phyloP scores from a whole-genome alignment of 345 rosid species.

The Hibiscus tridactylites region DNA sequence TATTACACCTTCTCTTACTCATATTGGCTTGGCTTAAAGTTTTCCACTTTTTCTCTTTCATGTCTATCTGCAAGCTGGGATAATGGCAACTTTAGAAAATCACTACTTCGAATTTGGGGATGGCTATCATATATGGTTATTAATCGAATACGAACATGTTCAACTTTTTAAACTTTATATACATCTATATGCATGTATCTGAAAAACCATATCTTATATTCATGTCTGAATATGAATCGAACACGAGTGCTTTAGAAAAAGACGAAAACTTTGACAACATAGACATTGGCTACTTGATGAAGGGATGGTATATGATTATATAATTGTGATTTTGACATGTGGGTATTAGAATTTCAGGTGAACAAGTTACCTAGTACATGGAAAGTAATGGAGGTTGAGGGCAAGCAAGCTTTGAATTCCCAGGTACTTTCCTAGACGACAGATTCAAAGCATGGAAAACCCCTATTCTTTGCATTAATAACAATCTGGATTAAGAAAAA shows the following conservation, averaged over 20 bases:
- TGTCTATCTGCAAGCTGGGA: constrained; percentile 8
- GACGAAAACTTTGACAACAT: not conserved
- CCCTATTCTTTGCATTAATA: constrained; percentile 26
- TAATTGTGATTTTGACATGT: constrained; percentile 37
- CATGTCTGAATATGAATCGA: not conserved
- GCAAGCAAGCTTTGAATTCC: constrained; percentile 24
- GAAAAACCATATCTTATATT: not conserved
- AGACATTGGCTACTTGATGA: constrained; percentile 9
- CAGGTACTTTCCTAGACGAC: constrained; percentile 15
- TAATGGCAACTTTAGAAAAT: constrained; percentile 8
- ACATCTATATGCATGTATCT: no score
- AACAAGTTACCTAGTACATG: constrained; percentile 58
- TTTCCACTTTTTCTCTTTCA: not conserved
- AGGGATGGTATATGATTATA: not conserved
- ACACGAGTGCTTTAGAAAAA: not conserved
- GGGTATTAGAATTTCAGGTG: constrained; percentile 46
- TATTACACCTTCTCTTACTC: not conserved
- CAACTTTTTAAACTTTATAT: no score
- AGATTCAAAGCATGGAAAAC: constrained; percentile 35
- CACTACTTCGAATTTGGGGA: not conserved
- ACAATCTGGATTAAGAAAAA: constrained; percentile 16
- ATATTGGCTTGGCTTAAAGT: constrained; percentile 7
- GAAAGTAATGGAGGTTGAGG: constrained; percentile 21
- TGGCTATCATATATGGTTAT: not conserved
- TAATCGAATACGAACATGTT: not conserved